phyloP scores from a whole-genome alignment of 2,329 filamentous ascomycete species.

The Colletotrichum cordylinicola region DNA sequence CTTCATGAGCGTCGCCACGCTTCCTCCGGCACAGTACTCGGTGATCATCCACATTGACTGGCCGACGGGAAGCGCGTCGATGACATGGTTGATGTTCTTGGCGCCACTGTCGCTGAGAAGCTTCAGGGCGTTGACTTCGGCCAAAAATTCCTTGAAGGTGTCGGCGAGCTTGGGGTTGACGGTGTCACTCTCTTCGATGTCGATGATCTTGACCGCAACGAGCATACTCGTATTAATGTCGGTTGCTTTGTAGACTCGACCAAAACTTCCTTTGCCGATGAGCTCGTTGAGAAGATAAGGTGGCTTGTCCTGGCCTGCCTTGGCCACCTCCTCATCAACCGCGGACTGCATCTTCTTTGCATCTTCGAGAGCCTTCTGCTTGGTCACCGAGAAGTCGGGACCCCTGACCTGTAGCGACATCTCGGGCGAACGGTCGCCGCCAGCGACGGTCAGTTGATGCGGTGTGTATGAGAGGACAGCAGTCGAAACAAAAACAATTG shows the following conservation, averaged over 20 bases:
- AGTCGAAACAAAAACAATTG: not conserved
- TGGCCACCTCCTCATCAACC: conserved; percentile 67
- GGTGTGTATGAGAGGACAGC: not conserved
- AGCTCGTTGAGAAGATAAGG: conserved; percentile 74
- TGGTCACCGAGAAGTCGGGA: conserved; percentile 51
- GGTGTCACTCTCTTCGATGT: conserved; percentile 79
- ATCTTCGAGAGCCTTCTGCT: conserved; percentile 70
- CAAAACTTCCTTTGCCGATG: conserved; percentile 78
- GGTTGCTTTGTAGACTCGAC: conserved; percentile 73
- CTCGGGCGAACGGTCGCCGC: not conserved
- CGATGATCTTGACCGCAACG: conserved; percentile 83
- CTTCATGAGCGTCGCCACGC: conserved; percentile 75
- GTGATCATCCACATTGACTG: conserved; percentile 88
- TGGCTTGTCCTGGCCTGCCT: conserved; percentile 64
- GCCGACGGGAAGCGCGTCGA: conserved; percentile 79
- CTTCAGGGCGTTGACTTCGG: conserved; percentile 73
- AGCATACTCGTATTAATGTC: conserved; percentile 53
- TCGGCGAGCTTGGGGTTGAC: conserved; percentile 69
- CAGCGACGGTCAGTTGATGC: not conserved
- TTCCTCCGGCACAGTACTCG: conserved; percentile 85
- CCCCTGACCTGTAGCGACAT: conserved; percentile 50
- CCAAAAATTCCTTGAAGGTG: conserved; percentile 73
- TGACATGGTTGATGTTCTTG: conserved; percentile 80
- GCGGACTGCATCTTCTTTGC: conserved; percentile 72
- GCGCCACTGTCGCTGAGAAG: conserved; percentile 76